Conservation (phyloP, 495 filamentous ascomycete genomes). For the Platismatia glauca region DNA sequence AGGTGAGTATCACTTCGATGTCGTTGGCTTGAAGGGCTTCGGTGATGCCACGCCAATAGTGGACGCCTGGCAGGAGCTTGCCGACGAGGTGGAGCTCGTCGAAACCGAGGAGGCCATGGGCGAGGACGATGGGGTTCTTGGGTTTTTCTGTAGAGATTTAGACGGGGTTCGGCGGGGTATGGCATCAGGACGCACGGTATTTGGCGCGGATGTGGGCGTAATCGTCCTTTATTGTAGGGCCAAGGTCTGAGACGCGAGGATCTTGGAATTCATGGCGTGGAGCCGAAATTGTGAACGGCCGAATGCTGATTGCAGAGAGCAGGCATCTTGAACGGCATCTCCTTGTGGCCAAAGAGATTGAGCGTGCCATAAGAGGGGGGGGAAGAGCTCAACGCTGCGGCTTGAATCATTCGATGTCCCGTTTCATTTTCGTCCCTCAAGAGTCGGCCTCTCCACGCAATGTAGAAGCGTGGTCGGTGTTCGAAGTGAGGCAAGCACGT, state of each 20-base stretch:
- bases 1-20: slow-evolving; percentile 70
- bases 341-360: neutral
- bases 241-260: slow-evolving; percentile 53
- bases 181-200: slow-evolving; percentile 37
- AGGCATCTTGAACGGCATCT: slow-evolving; percentile 1
- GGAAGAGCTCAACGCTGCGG: neutral
- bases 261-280: slow-evolving; percentile 30
- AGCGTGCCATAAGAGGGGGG: slow-evolving; percentile 8
- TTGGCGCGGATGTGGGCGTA: slow-evolving; percentile 61
- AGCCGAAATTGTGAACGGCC: neutral
- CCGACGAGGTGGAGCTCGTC: slow-evolving; percentile 70
- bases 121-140: slow-evolving; percentile 68
- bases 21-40: slow-evolving; percentile 64
- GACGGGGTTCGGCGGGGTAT: neutral
- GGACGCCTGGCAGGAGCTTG: slow-evolving; percentile 60
- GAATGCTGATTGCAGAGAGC: neutral
- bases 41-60: slow-evolving; percentile 88
- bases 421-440: neutral
- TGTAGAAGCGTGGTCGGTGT: neutral
- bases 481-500: neutral
- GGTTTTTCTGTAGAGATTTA: slow-evolving; percentile 34
- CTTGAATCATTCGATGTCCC: neutral
- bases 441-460: neutral
- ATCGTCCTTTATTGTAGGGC: slow-evolving; percentile 64
- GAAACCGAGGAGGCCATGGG: slow-evolving; percentile 89